Conservation (phyloP, 345 rosid species). For the Populus davidiana region DNA sequence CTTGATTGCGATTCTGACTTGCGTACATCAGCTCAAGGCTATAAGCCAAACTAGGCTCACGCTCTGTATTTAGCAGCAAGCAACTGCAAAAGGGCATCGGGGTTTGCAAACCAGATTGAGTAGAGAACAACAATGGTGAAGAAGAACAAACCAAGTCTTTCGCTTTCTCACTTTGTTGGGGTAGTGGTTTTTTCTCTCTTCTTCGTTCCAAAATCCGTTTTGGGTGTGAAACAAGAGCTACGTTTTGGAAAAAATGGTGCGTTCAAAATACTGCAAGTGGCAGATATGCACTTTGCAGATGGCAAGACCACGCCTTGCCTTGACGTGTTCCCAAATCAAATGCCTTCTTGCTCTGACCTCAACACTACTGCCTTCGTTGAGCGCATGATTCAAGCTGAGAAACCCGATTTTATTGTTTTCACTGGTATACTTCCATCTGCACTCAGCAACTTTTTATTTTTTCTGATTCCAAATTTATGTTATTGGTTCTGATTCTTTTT, state of each 20-base stretch:
- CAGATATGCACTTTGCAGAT: constrained; percentile 85
- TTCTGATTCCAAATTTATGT: background rate
- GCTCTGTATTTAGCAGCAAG: background rate
- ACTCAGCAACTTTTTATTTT: background rate
- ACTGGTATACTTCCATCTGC: constrained; percentile 45
- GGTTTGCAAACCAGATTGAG: background rate
- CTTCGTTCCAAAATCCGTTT: background rate
- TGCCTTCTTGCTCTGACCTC: constrained; percentile 66
- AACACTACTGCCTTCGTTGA: constrained; percentile 72
- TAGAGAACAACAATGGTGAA: background rate
- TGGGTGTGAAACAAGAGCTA: constrained; percentile 26
- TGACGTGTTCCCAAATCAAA: constrained; percentile 51
- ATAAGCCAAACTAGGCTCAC: background rate
- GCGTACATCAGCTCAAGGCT: background rate
- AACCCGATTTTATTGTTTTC: constrained; percentile 79
- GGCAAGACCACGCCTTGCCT: constrained; percentile 57
- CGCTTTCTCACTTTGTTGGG: background rate
- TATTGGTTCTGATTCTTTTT: background rate
- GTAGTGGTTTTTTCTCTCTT: background rate
- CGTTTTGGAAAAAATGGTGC: constrained; percentile 51
- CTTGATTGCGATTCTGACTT: background rate
- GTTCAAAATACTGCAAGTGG: constrained; percentile 86
- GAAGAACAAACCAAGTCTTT: background rate
- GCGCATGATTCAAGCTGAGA: constrained; percentile 74
- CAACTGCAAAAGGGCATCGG: background rate